Evolutionary conservation across 2,329 filamentous ascomycete species (phyloP), one percentile per base, ranked within the genome.

Genomic region (Aspergillus aculeatus): DNA sequence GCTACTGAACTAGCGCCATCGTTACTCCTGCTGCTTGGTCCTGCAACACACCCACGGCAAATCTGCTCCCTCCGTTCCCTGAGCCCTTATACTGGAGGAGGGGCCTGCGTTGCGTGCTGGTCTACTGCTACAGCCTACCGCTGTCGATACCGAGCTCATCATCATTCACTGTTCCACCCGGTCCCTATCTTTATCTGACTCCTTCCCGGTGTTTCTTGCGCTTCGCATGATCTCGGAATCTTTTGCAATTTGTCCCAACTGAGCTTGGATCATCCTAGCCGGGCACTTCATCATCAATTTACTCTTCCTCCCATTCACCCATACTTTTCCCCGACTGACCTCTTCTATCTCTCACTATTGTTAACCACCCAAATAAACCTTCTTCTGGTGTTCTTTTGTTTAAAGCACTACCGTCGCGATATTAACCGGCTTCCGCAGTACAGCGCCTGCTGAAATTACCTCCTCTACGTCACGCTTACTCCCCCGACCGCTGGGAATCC

Each of bases 401-500:
- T 14, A 35, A 48, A 31, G 19, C 12, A 47, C 53, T 47, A 55
- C 31, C 50, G 24, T 53, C 55, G 57, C 41, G 35, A 51, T 35
- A 62, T 57, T 57, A 48, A 57, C 59, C 49, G 21, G 47, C 57
- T 44, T 47, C 38, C 38, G 38, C 38, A 44, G 38, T 19, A 32
- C 55, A 57, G 50, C 52, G 49, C 44, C 38, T 59, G 51, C 29
- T 23, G 7, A 57, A 51, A 52, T 26, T 52, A 54, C 38, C 57
- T 44, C 61, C 24, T 58, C 21, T 47, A 29, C 48, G 59, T 56
- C 54, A 32, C 54, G 35, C 57, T 54, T 23, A 53, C 21, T 67
- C 66, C 75, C 75, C 73, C 71, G 75, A 76, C 75, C 75, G 76
- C 76, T 77, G 76, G 75, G 75, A 74, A 72, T 59, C 60, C 57